Percentiles rank a stretch among this genome's conserved stretches.
Evolutionary conservation across 192 early-diverging fungal genomes (phyloP).

Genomic region (Ambispora gerdemannii): DNA sequence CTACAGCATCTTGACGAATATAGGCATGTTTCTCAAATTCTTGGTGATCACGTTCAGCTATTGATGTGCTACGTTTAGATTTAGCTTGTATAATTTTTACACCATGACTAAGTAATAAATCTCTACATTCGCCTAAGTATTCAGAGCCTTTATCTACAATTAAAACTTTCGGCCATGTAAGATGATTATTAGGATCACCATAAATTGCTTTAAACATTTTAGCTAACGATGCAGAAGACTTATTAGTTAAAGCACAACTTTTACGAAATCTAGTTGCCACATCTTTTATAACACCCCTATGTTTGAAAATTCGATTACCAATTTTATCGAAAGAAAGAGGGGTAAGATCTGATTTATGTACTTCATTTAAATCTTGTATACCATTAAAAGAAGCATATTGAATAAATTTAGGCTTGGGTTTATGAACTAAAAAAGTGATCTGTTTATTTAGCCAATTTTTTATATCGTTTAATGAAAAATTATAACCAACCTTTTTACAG

Average conservation of each 20-base stretch:
- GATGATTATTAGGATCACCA: not conserved
- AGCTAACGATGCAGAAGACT: not conserved
- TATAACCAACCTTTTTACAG: not conserved
- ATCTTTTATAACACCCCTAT: constrained; percentile 12
- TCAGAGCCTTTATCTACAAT: not conserved
- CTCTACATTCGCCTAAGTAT: not conserved
- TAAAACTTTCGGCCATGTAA: not conserved
- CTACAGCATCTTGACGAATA: not conserved
- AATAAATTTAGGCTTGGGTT: constrained; percentile 7
- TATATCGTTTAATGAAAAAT: not conserved
- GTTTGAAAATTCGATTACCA: constrained; percentile 1
- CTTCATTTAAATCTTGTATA: constrained; percentile 1
- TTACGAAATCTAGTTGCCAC: not conserved
- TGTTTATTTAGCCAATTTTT: not conserved
- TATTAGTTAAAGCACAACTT: constrained; percentile 15
- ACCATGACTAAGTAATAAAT: too few species aligned
- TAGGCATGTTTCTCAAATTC: not conserved
- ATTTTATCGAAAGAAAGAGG: not conserved
- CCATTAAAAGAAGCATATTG: constrained; percentile 5
- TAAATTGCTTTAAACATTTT: not conserved
- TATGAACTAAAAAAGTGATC: not conserved
- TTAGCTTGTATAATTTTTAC: not conserved
- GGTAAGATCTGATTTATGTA: too few species aligned
- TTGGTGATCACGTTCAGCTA: not conserved
- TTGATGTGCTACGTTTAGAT: not conserved